Conservation (phyloP, 2,329 filamentous ascomycete genomes). For the Botryotinia convoluta region DNA sequence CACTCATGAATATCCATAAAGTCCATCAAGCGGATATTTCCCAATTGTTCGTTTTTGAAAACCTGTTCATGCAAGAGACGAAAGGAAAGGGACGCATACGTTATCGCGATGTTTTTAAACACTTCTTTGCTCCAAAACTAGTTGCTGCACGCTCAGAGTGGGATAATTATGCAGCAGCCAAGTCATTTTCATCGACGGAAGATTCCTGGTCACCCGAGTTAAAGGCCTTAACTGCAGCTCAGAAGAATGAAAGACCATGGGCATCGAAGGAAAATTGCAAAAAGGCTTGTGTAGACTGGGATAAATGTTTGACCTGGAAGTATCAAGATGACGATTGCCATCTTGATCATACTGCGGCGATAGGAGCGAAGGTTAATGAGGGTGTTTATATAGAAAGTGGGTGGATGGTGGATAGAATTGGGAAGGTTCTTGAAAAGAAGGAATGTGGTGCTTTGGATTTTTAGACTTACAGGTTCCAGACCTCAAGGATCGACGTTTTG, state of each 20-base stretch:
- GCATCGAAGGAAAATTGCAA: slow-evolving; percentile 20
- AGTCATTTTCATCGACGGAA: slow-evolving; percentile 18
- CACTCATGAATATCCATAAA: slow-evolving; percentile 25
- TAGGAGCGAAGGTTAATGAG: slow-evolving; percentile 20
- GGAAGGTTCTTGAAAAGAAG: slow-evolving; percentile 14
- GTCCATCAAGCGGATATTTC: slow-evolving; percentile 25
- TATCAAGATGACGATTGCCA: slow-evolving; percentile 24
- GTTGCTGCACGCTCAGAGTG: slow-evolving; percentile 14
- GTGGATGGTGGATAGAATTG: slow-evolving; percentile 27
- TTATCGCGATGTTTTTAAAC: slow-evolving; percentile 22
- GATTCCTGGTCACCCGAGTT: neutral
- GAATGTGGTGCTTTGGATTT: slow-evolving; percentile 20
- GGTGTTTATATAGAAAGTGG: slow-evolving; percentile 25
- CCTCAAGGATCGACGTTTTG: neutral
- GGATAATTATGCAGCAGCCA: slow-evolving; percentile 24
- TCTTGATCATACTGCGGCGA: slow-evolving; percentile 22
- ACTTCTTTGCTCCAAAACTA: slow-evolving; percentile 7
- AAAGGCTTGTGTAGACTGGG: slow-evolving; percentile 24
- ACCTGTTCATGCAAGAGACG: slow-evolving; percentile 18
- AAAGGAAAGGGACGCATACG: slow-evolving; percentile 19
- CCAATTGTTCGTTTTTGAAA: slow-evolving; percentile 21
- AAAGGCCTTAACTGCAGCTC: neutral
- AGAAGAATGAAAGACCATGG: slow-evolving; percentile 21
- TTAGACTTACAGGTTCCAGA: neutral
- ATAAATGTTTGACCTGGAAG: slow-evolving; percentile 24